Base-by-base conservation (phyloP, 148 eudicot species). In the Amaranthus palmeri region DNA sequence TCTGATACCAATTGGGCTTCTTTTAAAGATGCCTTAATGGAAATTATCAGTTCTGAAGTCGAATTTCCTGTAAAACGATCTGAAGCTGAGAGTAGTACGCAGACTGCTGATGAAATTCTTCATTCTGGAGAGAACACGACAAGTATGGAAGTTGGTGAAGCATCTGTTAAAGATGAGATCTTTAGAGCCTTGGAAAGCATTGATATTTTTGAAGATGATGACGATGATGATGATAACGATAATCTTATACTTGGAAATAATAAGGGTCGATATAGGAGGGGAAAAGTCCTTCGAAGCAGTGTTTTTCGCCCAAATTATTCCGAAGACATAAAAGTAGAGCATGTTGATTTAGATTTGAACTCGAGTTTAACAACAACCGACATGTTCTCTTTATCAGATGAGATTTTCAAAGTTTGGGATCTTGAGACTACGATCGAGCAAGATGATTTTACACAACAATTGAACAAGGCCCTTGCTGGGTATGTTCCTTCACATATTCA, bases 371-470 rank as follows among this genome's bases (percentile, higher is more conserved):
- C 76, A 15, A 72, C 15, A 52, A 78, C 15, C 51, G 78, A 65
- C 41, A 40, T 40, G 45, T 90, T 84, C 49, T 52, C 79, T 72
- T 70, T 81, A 7, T 12, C 72, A 10, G 83, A 82, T 12, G 81
- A 78, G 52, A 87, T 92, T 53, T 92, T 90, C 79, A 83, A 75
- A 80, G 86, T 90, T 59, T 90, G 93, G 96, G 90, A 92, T 79
- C 77, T 90, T 61, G 88, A 78, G 56, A 78, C 76, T 61, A 64
- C 84, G 8, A 79, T 60, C 7, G 88, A 83, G 77, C 86, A 83
- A 77, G 91, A 92, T 72, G 90, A 85, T 60, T 82, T 90, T 52
- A 18, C 83, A 7, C 76, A 79, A 50, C 84, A 84, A 72, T 65
- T 86, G 76, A 74, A 72, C 65, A 83, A 74, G 68, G 87, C 83